Evolutionary conservation across 2,329 filamentous ascomycete species (phyloP).

Genomic region (Lachnellula hyalina): DNA sequence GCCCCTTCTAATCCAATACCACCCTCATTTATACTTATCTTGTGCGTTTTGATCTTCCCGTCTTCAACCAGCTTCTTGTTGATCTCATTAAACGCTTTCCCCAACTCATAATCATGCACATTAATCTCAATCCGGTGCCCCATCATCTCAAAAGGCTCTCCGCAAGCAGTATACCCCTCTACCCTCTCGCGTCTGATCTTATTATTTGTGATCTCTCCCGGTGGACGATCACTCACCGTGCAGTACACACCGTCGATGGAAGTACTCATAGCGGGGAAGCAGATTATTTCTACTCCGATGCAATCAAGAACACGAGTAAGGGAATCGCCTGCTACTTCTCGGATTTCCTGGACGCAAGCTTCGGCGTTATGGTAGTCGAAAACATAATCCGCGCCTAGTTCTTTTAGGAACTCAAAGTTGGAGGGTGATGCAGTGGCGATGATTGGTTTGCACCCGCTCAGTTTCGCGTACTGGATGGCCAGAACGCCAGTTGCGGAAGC

Average conservation of each 20-base stretch:
- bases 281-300: neutral
- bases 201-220: neutral
- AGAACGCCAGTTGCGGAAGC: neutral
- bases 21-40: neutral
- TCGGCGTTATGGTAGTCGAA: neutral
- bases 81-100: neutral
- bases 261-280: neutral
- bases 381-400: neutral
- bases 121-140: neutral
- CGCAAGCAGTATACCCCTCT: neutral
- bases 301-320: neutral
- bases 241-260: neutral
- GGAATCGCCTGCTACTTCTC: neutral
- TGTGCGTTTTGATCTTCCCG: neutral
- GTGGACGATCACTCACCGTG: neutral
- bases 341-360: neutral
- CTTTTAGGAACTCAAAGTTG: neutral
- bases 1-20: neutral
- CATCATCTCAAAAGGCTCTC: neutral
- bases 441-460: neutral
- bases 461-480: neutral
- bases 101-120: neutral
- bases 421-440: neutral
- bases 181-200: neutral
- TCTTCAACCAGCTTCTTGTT: neutral